Base-by-base conservation (phyloP, 73 alveolate species). In the Effrenium voratum region DNA sequence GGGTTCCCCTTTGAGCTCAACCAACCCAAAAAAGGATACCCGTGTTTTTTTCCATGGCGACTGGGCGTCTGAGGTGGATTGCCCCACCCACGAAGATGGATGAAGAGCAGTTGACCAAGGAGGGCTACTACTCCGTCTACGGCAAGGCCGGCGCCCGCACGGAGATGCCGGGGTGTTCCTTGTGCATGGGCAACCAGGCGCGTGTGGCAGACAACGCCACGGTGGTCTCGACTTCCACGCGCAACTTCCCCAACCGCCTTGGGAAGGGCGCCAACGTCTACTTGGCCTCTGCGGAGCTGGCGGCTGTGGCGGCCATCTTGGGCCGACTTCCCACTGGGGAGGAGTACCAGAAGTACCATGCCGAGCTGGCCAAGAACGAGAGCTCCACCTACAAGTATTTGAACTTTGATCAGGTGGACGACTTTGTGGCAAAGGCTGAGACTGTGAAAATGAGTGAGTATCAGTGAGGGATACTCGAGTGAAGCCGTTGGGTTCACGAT, bases 141-240 rank as follows among this genome's bases (percentile, higher is more conserved):
- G 98, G 98, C 90, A 92, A 92, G 92, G 98, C 79, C 16, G 98
- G 98, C 34, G 98, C 98, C 19, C 91, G 98, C 44, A 92, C 98
- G 24, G 98, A 92, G 92, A 73, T 92, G 98, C 98, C 98, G 1
- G 98, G 98, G 5, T 92, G 98, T 92, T 92, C 98, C 81, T 57
- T 92, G 40, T 92, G 98, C 80, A 92, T 92, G 98, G 98, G 98
- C 80, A 92, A 92, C 98, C 98, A 92, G 91, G 98, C 98, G 5
- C 98, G 98, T 34, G 98, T 91, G 75, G 98, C 98, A 41, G 98
- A 91, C 98, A 70, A 68, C 59, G 98, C 98, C 77, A 91, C 98
- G 5, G 98, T 92, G 34, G 98, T 92, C 75, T 92, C 98, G 68
- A 92, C 98, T 34, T 92, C 98, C 66, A 92, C 98, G 47, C 98